Base-by-base conservation (phyloP, 805 yeast species). In the Hanseniaspora guilliermondii region DNA sequence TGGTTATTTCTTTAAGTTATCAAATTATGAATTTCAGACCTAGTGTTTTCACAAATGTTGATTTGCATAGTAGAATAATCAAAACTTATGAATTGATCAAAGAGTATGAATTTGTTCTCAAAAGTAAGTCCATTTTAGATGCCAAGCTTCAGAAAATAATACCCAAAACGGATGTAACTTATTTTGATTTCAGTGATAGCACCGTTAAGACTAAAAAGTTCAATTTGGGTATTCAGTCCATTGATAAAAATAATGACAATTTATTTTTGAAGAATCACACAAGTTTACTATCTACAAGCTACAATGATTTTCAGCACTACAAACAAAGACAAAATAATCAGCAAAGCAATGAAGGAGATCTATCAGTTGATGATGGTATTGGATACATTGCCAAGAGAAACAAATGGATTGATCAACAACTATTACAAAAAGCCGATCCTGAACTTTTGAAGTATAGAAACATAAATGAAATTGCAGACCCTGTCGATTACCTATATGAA, bases 11-110 rank as follows among this genome's bases (percentile, higher is more conserved):
- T 0, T 60, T 85, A 39, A 67, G 83, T 38, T 79, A 79, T 59
- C 76, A 77, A 50, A 61, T 79, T 0, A 64, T 83, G 6, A 72
- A 66, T 21, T 85, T 80, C 65, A 71, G 85, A 61, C 82, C 85
- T 1, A 76, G 77, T 55, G 88, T 91, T 0, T 71, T 82, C 1
- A 70, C 68, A 21, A 65, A 61, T 37, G 60, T 63, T 14, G 68
- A 74, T 24, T 67, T 71, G 59, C 71, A 61, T 49, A 61, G 62
- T 39, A 53, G 66, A 2, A 60, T 70, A 9, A 58, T 42, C 6
- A 44, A 38, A 2, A 32, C 11, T 6, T 37, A n/a, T n/a, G 21
- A 36, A 4, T 22, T 47, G 19, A 44, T 52, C 9, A 44, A 17
- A 27, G 37, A 38, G 17, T 55, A 49, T 55, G 57, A 49, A 17